Percentiles rank a stretch among this genome's conserved stretches.
These are phyloP conservation scores for Citrullus colocynthis DNA, from an alignment of 306 rosid genomes.

Conservation along the genomic window DNA sequence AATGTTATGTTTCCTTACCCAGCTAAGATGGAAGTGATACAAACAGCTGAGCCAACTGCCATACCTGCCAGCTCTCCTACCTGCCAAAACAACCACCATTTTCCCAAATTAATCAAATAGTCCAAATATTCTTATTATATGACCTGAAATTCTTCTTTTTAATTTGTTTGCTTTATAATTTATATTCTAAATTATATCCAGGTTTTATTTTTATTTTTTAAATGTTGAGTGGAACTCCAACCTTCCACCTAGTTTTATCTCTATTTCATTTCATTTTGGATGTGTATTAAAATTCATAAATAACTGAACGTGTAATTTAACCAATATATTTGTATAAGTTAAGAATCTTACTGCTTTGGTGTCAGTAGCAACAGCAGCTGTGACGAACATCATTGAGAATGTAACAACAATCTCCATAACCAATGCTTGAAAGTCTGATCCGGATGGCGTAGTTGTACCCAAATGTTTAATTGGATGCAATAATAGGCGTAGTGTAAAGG, in stretches of 20 bases:
- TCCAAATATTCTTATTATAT: no score
- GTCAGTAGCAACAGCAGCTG: constrained; percentile 65
- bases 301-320: no score
- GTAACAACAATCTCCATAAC: constrained; percentile 53
- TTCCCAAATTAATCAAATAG: neutral
- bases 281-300: no score
- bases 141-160: no score
- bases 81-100: constrained; percentile 17
- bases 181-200: no score
- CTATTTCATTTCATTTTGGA: no score
- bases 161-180: no score
- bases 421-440: constrained; percentile 44
- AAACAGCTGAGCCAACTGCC: constrained; percentile 74
- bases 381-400: constrained; percentile 60
- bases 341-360: constrained; percentile 45
- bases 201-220: no score
- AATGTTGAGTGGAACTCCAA: no score
- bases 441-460: constrained; percentile 61
- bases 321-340: no score
- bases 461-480: constrained; percentile 35
- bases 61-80: constrained; percentile 55
- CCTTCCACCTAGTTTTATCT: no score
- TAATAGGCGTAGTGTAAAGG: constrained; percentile 36
- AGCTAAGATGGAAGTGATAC: constrained; percentile 72
- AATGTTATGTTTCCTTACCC: constrained; percentile 34